Base-by-base conservation (phyloP, 1,139 yeast genomes). In the Yamadazyma atmosphaerica region DNA sequence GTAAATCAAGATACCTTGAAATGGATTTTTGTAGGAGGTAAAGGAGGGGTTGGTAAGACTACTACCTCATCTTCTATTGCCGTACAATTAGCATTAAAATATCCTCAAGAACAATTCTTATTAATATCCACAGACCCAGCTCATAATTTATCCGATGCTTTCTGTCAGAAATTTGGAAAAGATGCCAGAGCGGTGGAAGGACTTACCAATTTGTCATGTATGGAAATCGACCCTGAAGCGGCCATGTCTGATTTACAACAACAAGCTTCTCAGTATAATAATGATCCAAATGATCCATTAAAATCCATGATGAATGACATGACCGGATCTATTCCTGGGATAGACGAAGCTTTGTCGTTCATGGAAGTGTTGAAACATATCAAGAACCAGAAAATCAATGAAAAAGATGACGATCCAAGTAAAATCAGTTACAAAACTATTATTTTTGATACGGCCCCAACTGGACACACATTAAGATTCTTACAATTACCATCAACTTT, bases 1-100 rank as follows among this genome's bases (percentile, higher is more conserved):
- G 68, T 85, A 37, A 56, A 71, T 23, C 88, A 84, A 49, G 85
- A 77, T 24, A 67, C 92, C 13, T 77, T 92, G 55, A 86, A 86
- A 57, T 92, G 98, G 98, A 86, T 92, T 49, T 92, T 92, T 58
- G 98, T 90, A 31, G 98, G 98, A 45, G 98, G 98, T 54, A 92
- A 92, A 72, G 98, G 98, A 60, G 98, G 98, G 65, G 98, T 92
- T 28, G 98, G 98, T 52, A 92, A 92, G 63, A 92, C 98, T 50
- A 92, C 98, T 32, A 87, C 97, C 3, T 90, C 98, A 1, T 90
- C 96, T 36, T 89, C 98, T 16, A 77, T 92, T 50, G 96, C 98
- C 19, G 86, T 90, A 43, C 98, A 92, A 65, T 70, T 85, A 57
- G 92, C 94, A 2, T 68, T 88, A 43, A 81, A 86, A 41, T 83